Evolutionary conservation across 768 basidiomycete genomes (phyloP).

Genomic region (Strobilomyces confusus): DNA sequence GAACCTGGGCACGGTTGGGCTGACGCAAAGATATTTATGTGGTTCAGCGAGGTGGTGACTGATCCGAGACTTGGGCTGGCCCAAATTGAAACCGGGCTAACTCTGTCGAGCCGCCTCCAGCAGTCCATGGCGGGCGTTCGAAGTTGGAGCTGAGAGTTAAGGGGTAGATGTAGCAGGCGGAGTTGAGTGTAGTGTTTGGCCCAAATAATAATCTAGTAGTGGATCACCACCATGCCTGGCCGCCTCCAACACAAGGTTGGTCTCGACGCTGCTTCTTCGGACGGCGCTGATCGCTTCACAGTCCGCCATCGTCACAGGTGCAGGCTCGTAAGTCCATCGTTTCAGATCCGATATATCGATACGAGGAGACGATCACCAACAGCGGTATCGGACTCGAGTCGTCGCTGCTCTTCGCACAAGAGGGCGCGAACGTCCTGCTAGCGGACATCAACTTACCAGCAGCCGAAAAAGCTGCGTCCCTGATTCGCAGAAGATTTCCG

Average conservation of each 20-base stretch:
- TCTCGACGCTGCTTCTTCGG: background rate
- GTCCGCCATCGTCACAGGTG: conserved; percentile 84
- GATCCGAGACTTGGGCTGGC: conserved; percentile 16
- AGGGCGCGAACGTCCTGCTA: conserved; percentile 88
- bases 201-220: conserved; percentile 15
- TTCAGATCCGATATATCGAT: background rate
- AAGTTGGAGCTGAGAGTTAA: background rate
- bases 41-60: background rate
- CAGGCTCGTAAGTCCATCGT: conserved; percentile 64
- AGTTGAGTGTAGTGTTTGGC: background rate
- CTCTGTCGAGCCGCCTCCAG: background rate
- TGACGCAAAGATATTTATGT: conserved; percentile 22
- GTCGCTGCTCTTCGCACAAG: conserved; percentile 89
- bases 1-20: background rate
- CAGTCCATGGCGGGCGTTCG: background rate
- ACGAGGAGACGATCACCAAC: conserved; percentile 13
- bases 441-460: conserved; percentile 82
- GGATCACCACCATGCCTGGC: conserved; percentile 55
- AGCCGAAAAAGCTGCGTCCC: conserved; percentile 60
- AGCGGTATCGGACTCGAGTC: conserved; percentile 98
- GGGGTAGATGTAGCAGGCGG: too few relatives aligned
- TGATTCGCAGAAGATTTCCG: conserved; percentile 64
- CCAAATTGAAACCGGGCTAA: conserved; percentile 18
- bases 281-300: conserved; percentile 28
- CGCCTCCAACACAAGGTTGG: conserved; percentile 65